Conservation (phyloP, 768 basidiomycete genomes). For the Agrocybe pediades region DNA sequence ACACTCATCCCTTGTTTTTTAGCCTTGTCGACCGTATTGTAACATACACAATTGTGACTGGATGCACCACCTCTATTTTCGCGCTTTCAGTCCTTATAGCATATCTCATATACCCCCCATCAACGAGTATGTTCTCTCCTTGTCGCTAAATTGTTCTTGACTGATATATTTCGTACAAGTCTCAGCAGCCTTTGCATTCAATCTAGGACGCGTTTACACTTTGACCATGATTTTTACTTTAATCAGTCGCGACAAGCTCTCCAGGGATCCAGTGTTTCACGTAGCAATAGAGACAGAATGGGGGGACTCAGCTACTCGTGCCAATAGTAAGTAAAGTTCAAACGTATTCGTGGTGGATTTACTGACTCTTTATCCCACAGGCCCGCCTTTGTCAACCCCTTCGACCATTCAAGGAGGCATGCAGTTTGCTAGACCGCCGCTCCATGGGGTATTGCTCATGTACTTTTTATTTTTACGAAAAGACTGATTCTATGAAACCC, state of each 20-base stretch:
- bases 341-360: too few relatives aligned
- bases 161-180: not conserved
- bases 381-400: too few relatives aligned
- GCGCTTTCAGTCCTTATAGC: slow-evolving; percentile 2
- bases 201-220: slow-evolving; percentile 10
- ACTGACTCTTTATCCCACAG: too few relatives aligned
- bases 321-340: not conserved
- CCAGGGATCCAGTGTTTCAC: not conserved
- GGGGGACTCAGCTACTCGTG: not conserved
- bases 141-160: too few relatives aligned
- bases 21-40: slow-evolving; percentile 9
- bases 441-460: not conserved
- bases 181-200: slow-evolving; percentile 3
- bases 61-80: slow-evolving; percentile 7
- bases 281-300: not conserved
- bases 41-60: slow-evolving; percentile 5
- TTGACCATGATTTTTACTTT: slow-evolving; percentile 12
- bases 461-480: not conserved
- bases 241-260: slow-evolving; percentile 2
- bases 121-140: not conserved
- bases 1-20: not conserved
- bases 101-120: not conserved
- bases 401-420: too few relatives aligned
- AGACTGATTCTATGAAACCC: not conserved
- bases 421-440: not conserved